These are phyloP conservation scores for Trapa bicornis DNA, from an alignment of 345 rosid genomes.

Conservation along the genomic window DNA sequence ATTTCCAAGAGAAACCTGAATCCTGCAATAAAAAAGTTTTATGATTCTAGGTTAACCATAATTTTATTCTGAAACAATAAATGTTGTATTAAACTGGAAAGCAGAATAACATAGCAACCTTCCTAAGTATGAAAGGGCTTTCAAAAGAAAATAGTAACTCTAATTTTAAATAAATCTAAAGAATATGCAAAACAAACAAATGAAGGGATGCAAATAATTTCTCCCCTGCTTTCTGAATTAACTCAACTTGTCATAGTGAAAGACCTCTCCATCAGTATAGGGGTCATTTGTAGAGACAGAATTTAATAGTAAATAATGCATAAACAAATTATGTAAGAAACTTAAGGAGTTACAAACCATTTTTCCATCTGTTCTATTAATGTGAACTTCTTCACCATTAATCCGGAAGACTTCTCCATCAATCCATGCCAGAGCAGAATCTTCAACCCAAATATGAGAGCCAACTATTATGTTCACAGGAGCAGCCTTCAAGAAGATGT, in stretches of 20 bases:
- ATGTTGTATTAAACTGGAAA: neutral
- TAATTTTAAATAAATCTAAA: neutral
- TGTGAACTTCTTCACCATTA: conserved; percentile 65
- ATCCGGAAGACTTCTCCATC: conserved; percentile 83
- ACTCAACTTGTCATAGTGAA: neutral
- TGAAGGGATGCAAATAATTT: neutral
- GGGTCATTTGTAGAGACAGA: neutral
- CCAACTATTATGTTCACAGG: conserved; percentile 84
- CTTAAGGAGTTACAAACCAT: conserved; percentile 36
- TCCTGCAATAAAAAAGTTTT: neutral
- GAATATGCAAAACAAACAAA: neutral
- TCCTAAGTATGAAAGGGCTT: neutral
- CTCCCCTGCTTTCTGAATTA: neutral
- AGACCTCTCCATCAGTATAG: neutral
- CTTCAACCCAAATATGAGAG: conserved; percentile 97
- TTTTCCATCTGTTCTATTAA: conserved; percentile 51
- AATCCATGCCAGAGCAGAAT: conserved; percentile 70
- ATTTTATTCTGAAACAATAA: neutral
- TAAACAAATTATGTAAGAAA: neutral
- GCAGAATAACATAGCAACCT: neutral
- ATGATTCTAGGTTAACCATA: neutral
- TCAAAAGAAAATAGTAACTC: neutral
- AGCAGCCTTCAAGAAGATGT: conserved; percentile 42
- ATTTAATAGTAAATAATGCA: neutral
- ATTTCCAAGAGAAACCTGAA: neutral